These are phyloP conservation scores for Dovyalis caffra DNA, from an alignment of 345 rosid genomes.

Conservation along the genomic window DNA sequence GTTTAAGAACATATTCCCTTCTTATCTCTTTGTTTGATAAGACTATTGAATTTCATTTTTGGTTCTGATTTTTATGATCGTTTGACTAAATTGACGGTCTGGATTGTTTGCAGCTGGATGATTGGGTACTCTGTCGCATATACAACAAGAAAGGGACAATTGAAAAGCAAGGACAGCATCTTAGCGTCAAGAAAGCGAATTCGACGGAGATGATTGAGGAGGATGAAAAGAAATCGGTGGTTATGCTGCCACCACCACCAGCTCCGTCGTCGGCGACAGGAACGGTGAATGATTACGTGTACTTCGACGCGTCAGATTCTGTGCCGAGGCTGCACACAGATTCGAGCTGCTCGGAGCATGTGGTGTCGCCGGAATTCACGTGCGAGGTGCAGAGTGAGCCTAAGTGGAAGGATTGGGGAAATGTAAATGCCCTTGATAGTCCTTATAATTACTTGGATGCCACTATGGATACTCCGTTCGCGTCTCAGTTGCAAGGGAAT, in stretches of 20 bases:
- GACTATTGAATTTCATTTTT: neutral
- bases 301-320: constrained; percentile 77
- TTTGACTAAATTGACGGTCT: neutral
- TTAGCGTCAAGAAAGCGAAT: neutral
- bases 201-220: constrained; percentile 18
- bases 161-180: constrained; percentile 46
- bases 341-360: constrained; percentile 83
- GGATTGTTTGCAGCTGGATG: constrained; percentile 63
- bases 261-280: constrained; percentile 22
- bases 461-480: constrained; percentile 33
- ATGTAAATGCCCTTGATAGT: constrained; percentile 29
- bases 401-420: constrained; percentile 47
- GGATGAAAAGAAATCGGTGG: constrained; percentile 44
- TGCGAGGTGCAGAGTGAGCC: constrained; percentile 95
- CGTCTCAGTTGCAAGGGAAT: constrained; percentile 34
- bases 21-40: constrained; percentile 10
- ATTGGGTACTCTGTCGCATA: constrained; percentile 96
- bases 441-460: constrained; percentile 54
- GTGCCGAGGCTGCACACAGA: constrained; percentile 73
- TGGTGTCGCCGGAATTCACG: constrained; percentile 78
- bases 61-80: neutral
- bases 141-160: constrained; percentile 84
- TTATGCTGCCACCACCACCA: constrained; percentile 20
- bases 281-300: constrained; percentile 29
- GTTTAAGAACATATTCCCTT: constrained; percentile 25